Evolutionary conservation across 768 basidiomycete genomes (phyloP), one percentile per base, ranked within the genome.

Genomic region (Amyloporia xantha): DNA sequence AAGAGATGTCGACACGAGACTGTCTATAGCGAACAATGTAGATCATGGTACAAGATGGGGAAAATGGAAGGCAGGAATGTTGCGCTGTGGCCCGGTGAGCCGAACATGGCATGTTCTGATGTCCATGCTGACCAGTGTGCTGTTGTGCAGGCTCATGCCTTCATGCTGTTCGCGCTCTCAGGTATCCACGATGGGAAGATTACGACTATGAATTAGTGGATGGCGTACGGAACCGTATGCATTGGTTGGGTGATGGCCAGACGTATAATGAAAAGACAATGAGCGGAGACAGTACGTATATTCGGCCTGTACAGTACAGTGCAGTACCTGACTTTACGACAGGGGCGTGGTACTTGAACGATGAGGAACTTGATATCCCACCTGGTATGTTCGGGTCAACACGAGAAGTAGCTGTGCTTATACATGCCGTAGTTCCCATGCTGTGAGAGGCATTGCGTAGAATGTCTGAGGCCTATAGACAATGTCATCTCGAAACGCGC

Each of bases 161-260:
- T 13, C 80, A 81, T 48, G 78, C 75, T 0, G 62, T 68, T 4
- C 69, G 68, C 23, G 71, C 74, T 1, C 60, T 84, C 4, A 63
- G 66, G 30, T 61, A 78, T 58, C 81, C 81, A 4, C 74, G 82
- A 4, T 84, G 81, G 80, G 82, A 84, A 51, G 82, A 84, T 54
- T 84, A 68, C 51, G 68, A 71, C 37, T 81, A 78, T 50, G 74
- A 81, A 56, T 62, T 48, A 4, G 55, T 74, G 3, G 74, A 76
- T 48, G 66, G 57, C 4, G 59, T 64, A 35, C 65, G 62, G 44
- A 81, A 82, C 54, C 62, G 75, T 9, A 70, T 82, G 54, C 67
- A 74, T 49, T 85, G 78, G 77, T 68, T 82, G 5, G 82, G 83
- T 2, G 74, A 81, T 48, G 81, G 82, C 13, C 75, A 75, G 57